phyloP scores from a whole-genome alignment of 2,329 filamentous ascomycete species.

The Tetracladium maxilliforme region DNA sequence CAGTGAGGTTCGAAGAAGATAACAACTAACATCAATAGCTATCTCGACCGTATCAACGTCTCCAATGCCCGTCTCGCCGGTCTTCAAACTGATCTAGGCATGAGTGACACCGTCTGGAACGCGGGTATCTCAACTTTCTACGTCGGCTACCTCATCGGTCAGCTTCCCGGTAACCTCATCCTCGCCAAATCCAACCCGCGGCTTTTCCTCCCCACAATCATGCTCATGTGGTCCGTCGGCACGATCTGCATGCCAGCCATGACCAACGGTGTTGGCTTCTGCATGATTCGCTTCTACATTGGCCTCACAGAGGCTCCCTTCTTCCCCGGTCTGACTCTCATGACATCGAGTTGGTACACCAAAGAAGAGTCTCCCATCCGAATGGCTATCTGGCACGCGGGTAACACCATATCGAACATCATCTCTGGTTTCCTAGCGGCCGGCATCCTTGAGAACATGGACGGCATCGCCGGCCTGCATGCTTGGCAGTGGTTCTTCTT shows the following conservation, averaged over 20 bases:
- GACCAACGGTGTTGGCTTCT: conserved; percentile 13
- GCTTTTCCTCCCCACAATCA: conserved; percentile 49
- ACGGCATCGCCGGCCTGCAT: conserved; percentile 18
- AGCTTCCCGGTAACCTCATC: conserved; percentile 41
- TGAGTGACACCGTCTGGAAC: conserved; percentile 20
- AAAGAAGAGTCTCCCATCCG: conserved; percentile 24
- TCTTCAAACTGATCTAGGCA: conserved; percentile 18
- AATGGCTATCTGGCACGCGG: conserved; percentile 29
- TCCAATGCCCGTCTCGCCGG: conserved; percentile 22
- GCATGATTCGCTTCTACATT: conserved; percentile 16
- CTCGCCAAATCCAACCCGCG: conserved; percentile 47
- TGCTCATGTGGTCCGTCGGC: conserved; percentile 46
- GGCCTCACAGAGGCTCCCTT: conserved; percentile 20
- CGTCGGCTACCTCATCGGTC: conserved; percentile 34
- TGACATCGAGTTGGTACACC: conserved; percentile 30
- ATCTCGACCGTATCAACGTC: conserved; percentile 23
- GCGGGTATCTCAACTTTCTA: conserved; percentile 26
- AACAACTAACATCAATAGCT: conserved; percentile 10
- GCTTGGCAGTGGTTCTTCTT: conserved; percentile 38
- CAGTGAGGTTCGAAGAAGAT: no score
- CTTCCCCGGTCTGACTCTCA: conserved; percentile 29
- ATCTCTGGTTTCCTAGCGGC: conserved; percentile 27
- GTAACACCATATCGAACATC: conserved; percentile 27
- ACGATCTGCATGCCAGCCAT: conserved; percentile 46
- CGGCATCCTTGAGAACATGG: conserved; percentile 26